Evolutionary conservation across 2,329 filamentous ascomycete species (phyloP), one percentile per base, ranked within the genome.

Genomic region (Trichoderma hamatum): DNA sequence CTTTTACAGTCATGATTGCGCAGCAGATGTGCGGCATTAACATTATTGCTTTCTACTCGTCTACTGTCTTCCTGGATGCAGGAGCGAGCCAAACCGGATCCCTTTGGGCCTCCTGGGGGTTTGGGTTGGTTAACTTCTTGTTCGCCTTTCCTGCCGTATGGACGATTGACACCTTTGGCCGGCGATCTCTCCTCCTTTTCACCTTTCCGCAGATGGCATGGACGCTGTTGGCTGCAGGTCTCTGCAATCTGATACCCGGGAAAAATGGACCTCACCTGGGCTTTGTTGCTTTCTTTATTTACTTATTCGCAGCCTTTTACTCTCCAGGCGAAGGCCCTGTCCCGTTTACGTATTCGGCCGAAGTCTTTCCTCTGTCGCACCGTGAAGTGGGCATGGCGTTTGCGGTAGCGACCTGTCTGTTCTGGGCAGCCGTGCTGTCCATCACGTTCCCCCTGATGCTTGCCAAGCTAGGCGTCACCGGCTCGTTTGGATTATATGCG

Each of bases 1-100:
- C 92, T 0, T 92, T 89, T 72, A 88, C 89, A 1, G 92, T 95
- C 72, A 96, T 96, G 93, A 89, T 92, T 74, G 89, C 88, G 0
- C 90, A 92, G 78, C 89, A 92, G 77, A 89, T 91, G 85, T 91
- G 89, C 73, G 86, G 80, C 63, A 85, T 91, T 78, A 92, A 92
- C 76, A 91, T 93, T 68, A 90, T 93, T 67, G 89, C 90, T 0
- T 93, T 93, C 78, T 93, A 94, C 78, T 90, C 88, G 0, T 89
- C 88, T 0, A 89, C 88, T 5, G 82, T 89, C 19, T 89, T 89
- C 74, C 73, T 78, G 36, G 77, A 89, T 1, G 85, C 89, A 2
- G 89, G 89, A 5, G 86, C 88, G 43, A 78, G 70, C 52, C 78
- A 83, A 1, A 85, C 85, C 58, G 80, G 85, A 39, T 88, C 91